These are phyloP conservation scores for Hymenoscyphus linearis DNA, from an alignment of 2,329 filamentous ascomycete genomes.

Conservation along the genomic window DNA sequence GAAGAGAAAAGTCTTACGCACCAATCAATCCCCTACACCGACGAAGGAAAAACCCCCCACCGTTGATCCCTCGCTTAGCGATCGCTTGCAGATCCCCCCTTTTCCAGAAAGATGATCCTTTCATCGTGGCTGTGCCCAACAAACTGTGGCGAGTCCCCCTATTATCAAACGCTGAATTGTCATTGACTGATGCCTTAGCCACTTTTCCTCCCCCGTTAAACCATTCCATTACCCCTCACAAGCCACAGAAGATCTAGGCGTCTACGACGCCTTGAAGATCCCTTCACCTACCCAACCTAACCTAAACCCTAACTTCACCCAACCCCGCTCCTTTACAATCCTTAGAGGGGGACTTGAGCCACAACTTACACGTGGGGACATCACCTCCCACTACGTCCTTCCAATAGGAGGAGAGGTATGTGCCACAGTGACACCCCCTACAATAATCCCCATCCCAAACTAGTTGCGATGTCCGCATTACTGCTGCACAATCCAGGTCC, in stretches of 20 bases:
- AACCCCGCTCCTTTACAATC: background rate
- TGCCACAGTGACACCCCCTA: background rate
- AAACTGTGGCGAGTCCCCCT: slow-evolving; percentile 6
- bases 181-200: background rate
- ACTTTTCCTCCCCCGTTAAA: background rate
- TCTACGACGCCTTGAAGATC: background rate
- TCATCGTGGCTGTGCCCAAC: background rate
- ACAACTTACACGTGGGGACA: background rate
- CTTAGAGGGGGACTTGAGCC: background rate
- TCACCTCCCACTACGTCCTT: background rate
- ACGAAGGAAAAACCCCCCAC: background rate
- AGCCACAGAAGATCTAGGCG: slow-evolving; percentile 3
- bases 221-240: background rate
- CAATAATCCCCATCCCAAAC: too few relatives aligned
- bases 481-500: background rate
- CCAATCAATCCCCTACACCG: background rate
- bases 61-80: background rate
- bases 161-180: background rate
- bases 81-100: slow-evolving; percentile 3
- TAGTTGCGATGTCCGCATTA: too few relatives aligned
- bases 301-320: background rate
- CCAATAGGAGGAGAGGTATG: background rate
- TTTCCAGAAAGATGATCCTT: background rate
- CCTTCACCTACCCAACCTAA: background rate
- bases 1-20: background rate